These are phyloP conservation scores for Trichocladium antarcticum DNA, from an alignment of 495 filamentous ascomycete species.

Conservation along the genomic window DNA sequence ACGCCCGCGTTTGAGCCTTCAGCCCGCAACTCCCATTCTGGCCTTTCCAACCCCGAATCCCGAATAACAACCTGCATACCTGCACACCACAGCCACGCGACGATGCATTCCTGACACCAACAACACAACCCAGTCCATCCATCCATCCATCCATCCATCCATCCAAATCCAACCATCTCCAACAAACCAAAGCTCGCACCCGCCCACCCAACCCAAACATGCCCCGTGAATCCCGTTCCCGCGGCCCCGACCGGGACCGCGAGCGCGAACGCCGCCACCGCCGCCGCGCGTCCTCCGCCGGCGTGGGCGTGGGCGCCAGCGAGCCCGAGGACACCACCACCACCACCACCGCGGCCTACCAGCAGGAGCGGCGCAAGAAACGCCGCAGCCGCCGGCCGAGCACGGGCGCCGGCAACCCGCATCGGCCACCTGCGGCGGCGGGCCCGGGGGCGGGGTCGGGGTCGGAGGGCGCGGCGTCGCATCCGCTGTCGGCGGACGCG, in stretches of 20 bases:
- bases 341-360: too few relatives aligned
- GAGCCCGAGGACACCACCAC: background rate
- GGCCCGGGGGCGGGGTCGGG: background rate
- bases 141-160: background rate
- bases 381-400: background rate
- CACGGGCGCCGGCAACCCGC: background rate
- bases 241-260: background rate
- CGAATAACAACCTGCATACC: background rate
- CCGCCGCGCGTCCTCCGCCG: slow-evolving; percentile 5
- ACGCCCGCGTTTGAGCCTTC: background rate
- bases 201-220: background rate
- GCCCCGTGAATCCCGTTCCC: slow-evolving; percentile 11
- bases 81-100: background rate
- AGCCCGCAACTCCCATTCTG: background rate
- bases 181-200: background rate
- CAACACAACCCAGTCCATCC: background rate
- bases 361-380: slow-evolving; percentile 1
- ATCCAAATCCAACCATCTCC: too few relatives aligned
- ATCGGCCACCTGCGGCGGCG: too few relatives aligned
- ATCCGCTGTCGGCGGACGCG: slow-evolving; percentile 43
- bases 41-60: background rate
- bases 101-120: slow-evolving; percentile 5
- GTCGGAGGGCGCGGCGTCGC: slow-evolving; percentile 14
- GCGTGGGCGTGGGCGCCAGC: background rate
- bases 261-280: background rate